Base-by-base conservation (phyloP, 306 rosid genomes). In the Lagenaria siceraria region DNA sequence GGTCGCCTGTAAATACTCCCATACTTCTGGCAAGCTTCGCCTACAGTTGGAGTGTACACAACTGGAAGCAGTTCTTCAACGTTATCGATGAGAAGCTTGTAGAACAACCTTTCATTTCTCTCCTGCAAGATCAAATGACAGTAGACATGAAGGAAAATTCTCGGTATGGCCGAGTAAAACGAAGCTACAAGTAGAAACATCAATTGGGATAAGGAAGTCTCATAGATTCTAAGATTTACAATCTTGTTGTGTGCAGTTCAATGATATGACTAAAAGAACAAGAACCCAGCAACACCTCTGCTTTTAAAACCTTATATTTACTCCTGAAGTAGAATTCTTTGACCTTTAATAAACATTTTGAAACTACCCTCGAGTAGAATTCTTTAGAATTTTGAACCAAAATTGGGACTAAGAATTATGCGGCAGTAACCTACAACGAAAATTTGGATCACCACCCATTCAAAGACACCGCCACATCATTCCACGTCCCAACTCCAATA, bases 1-100 rank as follows among this genome's bases (percentile, higher is more conserved):
- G 98, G 93, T 60, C 91, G 95, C 83, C 92, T 89, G 78, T 63
- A 95, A 79, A 95, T 90, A 89, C 97, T 88, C 29, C 98, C 98
- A 49, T 95, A 95, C 87, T 92, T 92, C 85, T 95, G 98, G 84
- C 98, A 95, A 46, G 98, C 98, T 86, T 95, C 98, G 2, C 98
- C 98, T 27, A 95, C 98, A 0, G 96, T 90, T 42, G 98, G 98
- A 78, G 97, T 95, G 86, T 95, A 95, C 77, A 95, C 98, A 60
- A 95, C 81, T 38, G 98, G 98, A 83, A 95, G 96, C 69, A 95
- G 74, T 75, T 95, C 97, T 88, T 95, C 98, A 60, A 95, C 98
- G 40, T 95, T 88, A 10, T 95, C 91, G 0, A 95, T 95, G 36
- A 95, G 83, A 78, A 95, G 87, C 88, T 90, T 95, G 91, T 95